Evolutionary conservation across 1,139 yeast genomes (phyloP), one percentile per base, ranked within the genome.

Genomic region (Hansenula sp.): DNA sequence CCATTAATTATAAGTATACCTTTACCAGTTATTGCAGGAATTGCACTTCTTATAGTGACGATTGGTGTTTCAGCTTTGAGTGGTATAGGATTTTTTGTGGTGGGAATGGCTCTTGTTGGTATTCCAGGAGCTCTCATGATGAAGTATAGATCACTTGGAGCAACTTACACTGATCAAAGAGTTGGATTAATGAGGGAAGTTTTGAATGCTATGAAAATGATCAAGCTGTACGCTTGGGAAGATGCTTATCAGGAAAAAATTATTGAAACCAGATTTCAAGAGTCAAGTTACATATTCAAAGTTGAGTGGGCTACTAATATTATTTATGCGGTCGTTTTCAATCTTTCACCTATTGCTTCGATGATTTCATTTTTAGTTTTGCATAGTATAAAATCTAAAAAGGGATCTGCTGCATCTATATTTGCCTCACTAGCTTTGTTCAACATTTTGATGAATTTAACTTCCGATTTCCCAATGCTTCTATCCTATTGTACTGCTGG

Each of bases 341-440:
- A 81, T 4, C 67, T 82, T 39, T 79, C 92, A 0, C 70, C 73
- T 25, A 59, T 84, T 44, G 75, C 89, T 0, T 80, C 92, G 5
- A 69, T 82, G 73, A 69, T 78, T 1, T 73, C 95, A 0, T 88
- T 87, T 53, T 73, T 87, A 50, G 79, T 79, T 0, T 66, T 83
- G 50, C 79, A 79, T 49, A 76, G 73, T 30, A 62, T 79, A 3
- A 64, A 70, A 33, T 61, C 67, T 17, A 53, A 51, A 6, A 69
- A 77, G 47, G 67, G 70, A 43, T 79, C 94, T 3, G 88, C 88
- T 3, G 88, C 88, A 3, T 66, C 72, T 22, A 76, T 87, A 11
- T 89, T 88, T 56, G 75, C 96, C 0, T 82, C 95, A 5, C 68
- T 89, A 38, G 71, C 90, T 0, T 69, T 85, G 40, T 88, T 87